Percentiles rank a stretch among this genome's conserved stretches.
phyloP scores from a whole-genome alignment of 2,329 filamentous ascomycete genomes.

The Hypoxylon sp. region DNA sequence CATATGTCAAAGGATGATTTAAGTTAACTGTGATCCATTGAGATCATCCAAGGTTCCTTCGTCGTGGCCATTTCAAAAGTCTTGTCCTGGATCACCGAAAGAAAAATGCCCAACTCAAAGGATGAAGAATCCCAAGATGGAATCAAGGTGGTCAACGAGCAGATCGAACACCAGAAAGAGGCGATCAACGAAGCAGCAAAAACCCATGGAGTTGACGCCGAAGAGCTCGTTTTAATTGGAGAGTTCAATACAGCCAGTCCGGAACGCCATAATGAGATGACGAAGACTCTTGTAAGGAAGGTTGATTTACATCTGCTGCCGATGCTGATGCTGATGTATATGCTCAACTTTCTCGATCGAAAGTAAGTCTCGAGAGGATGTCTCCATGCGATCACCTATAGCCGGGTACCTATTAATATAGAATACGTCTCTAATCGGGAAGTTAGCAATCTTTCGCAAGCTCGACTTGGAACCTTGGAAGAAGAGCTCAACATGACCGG shows the following conservation, averaged over 20 bases:
- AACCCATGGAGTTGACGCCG: constrained; percentile 36
- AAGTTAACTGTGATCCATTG: constrained; percentile 2
- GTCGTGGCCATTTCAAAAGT: not conserved
- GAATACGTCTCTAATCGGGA: constrained; percentile 13
- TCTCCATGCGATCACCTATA: not conserved
- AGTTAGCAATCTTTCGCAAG: constrained; percentile 60
- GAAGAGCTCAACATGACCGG: constrained; percentile 61
- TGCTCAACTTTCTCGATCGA: constrained; percentile 64
- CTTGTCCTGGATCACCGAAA: not conserved
- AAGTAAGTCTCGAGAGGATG: constrained; percentile 36
- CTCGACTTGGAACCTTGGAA: constrained; percentile 62
- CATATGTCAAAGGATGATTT: not conserved
- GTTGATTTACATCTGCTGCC: constrained; percentile 62
- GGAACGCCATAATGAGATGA: constrained; percentile 44
- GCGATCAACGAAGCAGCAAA: constrained; percentile 4
- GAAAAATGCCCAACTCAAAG: constrained; percentile 6
- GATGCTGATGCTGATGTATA: constrained; percentile 62
- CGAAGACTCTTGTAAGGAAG: constrained; percentile 55
- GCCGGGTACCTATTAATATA: no score
- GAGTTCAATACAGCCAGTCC: constrained; percentile 41
- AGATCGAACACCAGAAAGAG: constrained; percentile 30
- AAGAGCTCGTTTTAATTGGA: constrained; percentile 38
- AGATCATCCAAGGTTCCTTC: not conserved
- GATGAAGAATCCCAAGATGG: constrained; percentile 13
- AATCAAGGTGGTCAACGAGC: constrained; percentile 14